A percentile compares a stretch with the other conserved stretches of the same genome.
Conservation (phyloP, 1,284 basidiomycete genomes). For the Chondrostereum purpureum region DNA sequence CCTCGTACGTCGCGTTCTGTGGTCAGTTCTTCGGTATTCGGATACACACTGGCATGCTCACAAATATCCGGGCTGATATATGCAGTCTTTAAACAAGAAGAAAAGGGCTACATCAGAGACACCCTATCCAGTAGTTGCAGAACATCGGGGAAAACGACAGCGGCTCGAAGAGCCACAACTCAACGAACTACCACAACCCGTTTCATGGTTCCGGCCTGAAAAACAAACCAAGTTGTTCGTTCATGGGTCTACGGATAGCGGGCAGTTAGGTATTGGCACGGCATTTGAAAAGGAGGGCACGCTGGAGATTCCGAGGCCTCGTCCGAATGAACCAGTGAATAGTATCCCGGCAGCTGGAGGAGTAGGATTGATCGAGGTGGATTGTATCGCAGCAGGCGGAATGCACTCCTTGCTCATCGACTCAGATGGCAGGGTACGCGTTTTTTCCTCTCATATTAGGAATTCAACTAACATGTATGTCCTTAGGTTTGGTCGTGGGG, state of each 20-base stretch:
- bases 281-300: not conserved
- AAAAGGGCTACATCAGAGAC: too few species aligned
- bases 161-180: too few species aligned
- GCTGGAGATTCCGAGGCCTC: constrained; percentile 1
- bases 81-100: too few species aligned
- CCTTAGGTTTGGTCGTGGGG: constrained; percentile 5
- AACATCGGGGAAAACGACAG: too few species aligned
- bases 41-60: too few species aligned
- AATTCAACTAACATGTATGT: not conserved
- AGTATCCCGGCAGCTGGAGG: not conserved
- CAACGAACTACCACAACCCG: too few species aligned
- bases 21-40: too few species aligned
- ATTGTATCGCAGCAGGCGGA: constrained; percentile 1
- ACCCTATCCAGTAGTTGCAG: too few species aligned
- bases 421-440: constrained; percentile 3
- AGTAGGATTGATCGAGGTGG: not conserved
- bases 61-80: too few species aligned
- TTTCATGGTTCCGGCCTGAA: too few species aligned
- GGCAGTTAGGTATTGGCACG: constrained; percentile 1
- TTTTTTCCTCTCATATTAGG: not conserved
- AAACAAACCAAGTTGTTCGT: constrained; percentile 4
- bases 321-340: not conserved
- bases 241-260: constrained; percentile 15
- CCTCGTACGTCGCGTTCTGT: too few species aligned
- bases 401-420: constrained; percentile 4